Evolutionary conservation across 331 rosid species (phyloP).

Genomic region (Saraca asoca): DNA sequence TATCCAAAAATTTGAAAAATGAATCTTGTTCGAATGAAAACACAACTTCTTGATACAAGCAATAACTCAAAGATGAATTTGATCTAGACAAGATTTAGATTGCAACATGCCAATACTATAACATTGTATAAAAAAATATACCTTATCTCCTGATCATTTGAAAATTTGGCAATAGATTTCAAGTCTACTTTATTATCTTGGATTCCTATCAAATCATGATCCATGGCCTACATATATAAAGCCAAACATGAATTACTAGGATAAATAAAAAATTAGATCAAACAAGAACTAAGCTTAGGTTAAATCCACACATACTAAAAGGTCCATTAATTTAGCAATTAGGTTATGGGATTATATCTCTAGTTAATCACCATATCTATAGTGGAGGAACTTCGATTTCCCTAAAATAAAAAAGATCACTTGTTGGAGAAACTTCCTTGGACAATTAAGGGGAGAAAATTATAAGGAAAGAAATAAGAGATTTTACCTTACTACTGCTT

Average conservation of each 20-base stretch:
- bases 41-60: slow-evolving; percentile 74
- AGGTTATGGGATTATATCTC: slow-evolving; percentile 93
- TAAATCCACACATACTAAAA: slow-evolving; percentile 60
- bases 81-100: slow-evolving; percentile 27
- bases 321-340: slow-evolving; percentile 91
- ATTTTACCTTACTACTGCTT: too few species aligned
- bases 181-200: slow-evolving; percentile 92
- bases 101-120: slow-evolving; percentile 13
- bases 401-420: slow-evolving; percentile 91
- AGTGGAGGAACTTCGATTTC: slow-evolving; percentile 83
- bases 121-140: slow-evolving; percentile 30
- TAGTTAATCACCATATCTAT: slow-evolving; percentile 89
- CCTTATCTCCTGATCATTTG: slow-evolving; percentile 55
- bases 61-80: slow-evolving; percentile 25
- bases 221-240: slow-evolving; percentile 76
- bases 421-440: too few species aligned
- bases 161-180: slow-evolving; percentile 53
- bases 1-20: slow-evolving; percentile 96
- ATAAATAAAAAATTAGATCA: slow-evolving; percentile 18
- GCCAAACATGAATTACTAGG: slow-evolving; percentile 11
- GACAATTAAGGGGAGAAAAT: too few species aligned
- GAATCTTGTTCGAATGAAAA: slow-evolving; percentile 89
- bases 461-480: too few species aligned
- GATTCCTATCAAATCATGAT: slow-evolving; percentile 92
- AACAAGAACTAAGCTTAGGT: slow-evolving; percentile 15